Percentiles rank a stretch among this genome's conserved stretches.
These are phyloP conservation scores for Hygrophila difformis DNA, from an alignment of 257 asterid species.

Conservation along the genomic window DNA sequence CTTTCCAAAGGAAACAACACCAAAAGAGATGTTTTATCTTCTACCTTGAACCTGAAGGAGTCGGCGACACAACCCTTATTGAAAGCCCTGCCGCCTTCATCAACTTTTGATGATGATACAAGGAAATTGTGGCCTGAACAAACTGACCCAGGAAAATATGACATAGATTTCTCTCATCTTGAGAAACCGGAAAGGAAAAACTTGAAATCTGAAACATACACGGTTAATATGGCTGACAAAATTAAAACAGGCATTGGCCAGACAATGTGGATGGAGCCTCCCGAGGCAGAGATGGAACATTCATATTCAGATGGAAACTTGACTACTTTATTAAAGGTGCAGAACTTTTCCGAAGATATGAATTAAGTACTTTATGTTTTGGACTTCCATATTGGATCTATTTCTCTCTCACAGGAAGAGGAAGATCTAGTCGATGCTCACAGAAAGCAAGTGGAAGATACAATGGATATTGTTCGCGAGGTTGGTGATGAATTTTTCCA, in stretches of 20 bases:
- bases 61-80: constrained; percentile 51
- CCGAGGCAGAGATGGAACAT: constrained; percentile 47
- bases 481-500: constrained; percentile 45
- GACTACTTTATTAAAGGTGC: constrained; percentile 63
- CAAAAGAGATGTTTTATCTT: constrained; percentile 62
- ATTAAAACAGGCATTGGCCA: constrained; percentile 53
- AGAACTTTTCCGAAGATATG: too few species aligned
- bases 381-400: neutral
- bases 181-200: constrained; percentile 55
- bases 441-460: too few species aligned
- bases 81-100: constrained; percentile 41
- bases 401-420: constrained; percentile 55
- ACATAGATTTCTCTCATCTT: constrained; percentile 64
- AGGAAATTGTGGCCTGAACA: constrained; percentile 87
- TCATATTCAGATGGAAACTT: constrained; percentile 51
- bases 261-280: constrained; percentile 70
- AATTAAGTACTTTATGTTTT: neutral
- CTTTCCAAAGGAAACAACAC: constrained; percentile 83
- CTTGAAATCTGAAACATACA: constrained; percentile 46
- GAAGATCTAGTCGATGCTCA: too few species aligned
- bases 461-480: constrained; percentile 88
- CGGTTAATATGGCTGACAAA: constrained; percentile 46
- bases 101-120: constrained; percentile 66
- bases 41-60: constrained; percentile 67
- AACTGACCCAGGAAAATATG: constrained; percentile 73